Conservation (phyloP, 768 basidiomycete genomes). For the Daedalea quercina region DNA sequence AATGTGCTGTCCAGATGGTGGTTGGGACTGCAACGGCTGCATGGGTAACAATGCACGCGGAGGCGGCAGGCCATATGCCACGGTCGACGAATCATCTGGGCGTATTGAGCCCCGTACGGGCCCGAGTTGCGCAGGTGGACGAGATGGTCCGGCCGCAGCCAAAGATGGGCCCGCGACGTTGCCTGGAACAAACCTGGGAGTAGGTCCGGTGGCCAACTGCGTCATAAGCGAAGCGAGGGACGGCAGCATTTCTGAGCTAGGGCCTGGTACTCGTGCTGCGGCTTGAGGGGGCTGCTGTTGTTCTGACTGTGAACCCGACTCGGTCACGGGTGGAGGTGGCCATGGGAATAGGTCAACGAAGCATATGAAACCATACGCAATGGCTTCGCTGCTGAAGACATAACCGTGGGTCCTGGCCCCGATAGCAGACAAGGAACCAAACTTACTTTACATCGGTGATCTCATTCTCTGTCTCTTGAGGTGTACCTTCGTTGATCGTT, state of each 20-base stretch:
- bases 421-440: neutral
- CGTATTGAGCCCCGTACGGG: conserved; percentile 32
- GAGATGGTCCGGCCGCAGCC: too few species aligned
- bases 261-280: neutral
- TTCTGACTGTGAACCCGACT: neutral
- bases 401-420: neutral
- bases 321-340: neutral
- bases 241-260: conserved; percentile 17
- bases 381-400: neutral
- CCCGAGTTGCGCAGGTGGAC: too few species aligned
- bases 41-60: too few species aligned
- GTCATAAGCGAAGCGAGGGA: conserved; percentile 34
- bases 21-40: conserved; percentile 24
- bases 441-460: neutral
- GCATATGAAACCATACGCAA: conserved; percentile 53
- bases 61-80: too few species aligned
- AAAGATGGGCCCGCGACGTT: too few species aligned
- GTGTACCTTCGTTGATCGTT: neutral
- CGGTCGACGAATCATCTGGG: too few species aligned
- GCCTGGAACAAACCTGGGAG: too few species aligned
- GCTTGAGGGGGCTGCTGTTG: neutral
- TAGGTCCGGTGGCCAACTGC: conserved; percentile 32
- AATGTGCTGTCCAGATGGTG: conserved; percentile 24
- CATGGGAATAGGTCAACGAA: conserved; percentile 70
- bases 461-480: neutral